These are phyloP conservation scores for Podaxis sp. DNA, from an alignment of 768 basidiomycete genomes.

Conservation along the genomic window DNA sequence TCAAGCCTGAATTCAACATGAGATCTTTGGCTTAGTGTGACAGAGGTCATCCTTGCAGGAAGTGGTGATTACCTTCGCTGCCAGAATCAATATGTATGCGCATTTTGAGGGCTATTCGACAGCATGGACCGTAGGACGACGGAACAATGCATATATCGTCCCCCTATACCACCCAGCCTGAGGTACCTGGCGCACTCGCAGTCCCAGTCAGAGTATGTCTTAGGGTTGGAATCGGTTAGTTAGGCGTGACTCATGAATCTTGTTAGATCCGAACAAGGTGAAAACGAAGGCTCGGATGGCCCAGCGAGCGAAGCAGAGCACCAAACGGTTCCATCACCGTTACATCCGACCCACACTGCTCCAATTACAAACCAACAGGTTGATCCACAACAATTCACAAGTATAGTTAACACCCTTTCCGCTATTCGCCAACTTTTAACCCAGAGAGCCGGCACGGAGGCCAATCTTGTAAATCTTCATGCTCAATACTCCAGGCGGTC, in stretches of 20 bases:
- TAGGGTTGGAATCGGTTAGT: neutral
- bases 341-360: neutral
- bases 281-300: neutral
- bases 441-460: neutral
- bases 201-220: neutral
- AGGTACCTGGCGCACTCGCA: conserved; percentile 1
- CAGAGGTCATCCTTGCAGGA: conserved; percentile 17
- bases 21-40: conserved; percentile 13
- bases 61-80: conserved; percentile 14
- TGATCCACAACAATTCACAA: neutral
- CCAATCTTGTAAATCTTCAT: neutral
- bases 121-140: neutral
- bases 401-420: neutral
- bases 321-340: neutral
- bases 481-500: neutral
- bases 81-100: neutral
- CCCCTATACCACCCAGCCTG: neutral
- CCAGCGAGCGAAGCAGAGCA: neutral
- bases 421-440: neutral
- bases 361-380: neutral
- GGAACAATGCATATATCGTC: conserved; percentile 2
- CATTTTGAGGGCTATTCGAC: neutral
- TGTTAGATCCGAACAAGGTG: neutral
- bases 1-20: neutral
- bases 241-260: neutral